These are phyloP conservation scores for Colletotrichum filicis DNA, from an alignment of 2,329 filamentous ascomycete genomes.

Conservation along the genomic window DNA sequence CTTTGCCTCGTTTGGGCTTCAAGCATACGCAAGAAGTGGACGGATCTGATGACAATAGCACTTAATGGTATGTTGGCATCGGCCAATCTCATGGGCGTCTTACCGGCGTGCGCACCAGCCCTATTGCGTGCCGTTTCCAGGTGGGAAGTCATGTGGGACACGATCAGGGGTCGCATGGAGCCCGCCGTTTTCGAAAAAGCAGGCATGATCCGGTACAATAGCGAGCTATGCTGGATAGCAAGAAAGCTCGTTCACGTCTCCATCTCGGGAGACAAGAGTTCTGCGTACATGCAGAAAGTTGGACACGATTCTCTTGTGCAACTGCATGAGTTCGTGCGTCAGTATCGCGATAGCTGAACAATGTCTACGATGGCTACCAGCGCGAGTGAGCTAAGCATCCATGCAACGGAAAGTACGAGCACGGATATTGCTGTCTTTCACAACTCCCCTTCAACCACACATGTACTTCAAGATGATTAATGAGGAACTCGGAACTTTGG, in stretches of 20 bases:
- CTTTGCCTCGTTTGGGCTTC: too few species aligned
- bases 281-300: conserved; percentile 30
- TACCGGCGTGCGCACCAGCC: conserved; percentile 20
- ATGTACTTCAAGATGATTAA: background rate
- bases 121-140: conserved; percentile 35
- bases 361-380: background rate
- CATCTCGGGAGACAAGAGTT: conserved; percentile 24
- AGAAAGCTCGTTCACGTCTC: conserved; percentile 25
- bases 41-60: background rate
- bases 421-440: background rate
- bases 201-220: conserved; percentile 26
- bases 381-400: too few species aligned
- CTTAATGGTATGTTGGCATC: conserved; percentile 30
- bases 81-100: conserved; percentile 32
- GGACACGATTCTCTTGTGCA: conserved; percentile 27
- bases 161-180: background rate
- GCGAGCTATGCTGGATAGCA: conserved; percentile 30
- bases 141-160: conserved; percentile 39
- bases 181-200: background rate
- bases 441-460: background rate
- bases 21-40: background rate
- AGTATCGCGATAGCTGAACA: conserved; percentile 17
- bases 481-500: background rate
- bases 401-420: background rate
- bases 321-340: conserved; percentile 25